Percentiles rank a stretch among this genome's conserved stretches.
phyloP scores from a whole-genome alignment of 257 asterid genomes.

The Solanum boliviense region DNA sequence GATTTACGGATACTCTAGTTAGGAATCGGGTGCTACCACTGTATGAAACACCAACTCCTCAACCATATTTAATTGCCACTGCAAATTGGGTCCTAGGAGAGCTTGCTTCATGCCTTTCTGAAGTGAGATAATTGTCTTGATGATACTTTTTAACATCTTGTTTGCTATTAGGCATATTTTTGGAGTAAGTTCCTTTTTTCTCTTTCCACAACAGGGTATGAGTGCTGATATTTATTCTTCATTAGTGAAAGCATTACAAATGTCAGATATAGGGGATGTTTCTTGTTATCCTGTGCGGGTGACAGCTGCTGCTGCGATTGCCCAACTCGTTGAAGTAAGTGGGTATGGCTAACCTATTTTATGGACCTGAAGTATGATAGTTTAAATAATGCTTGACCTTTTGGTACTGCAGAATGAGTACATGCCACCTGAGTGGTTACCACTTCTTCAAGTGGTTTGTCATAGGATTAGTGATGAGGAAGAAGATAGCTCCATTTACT shows the following conservation, averaged over 20 bases:
- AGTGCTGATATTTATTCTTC: conserved; percentile 22
- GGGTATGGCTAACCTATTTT: not conserved
- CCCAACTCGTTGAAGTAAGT: conserved; percentile 33
- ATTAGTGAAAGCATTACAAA: conserved; percentile 22
- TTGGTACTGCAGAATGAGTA: conserved; percentile 24
- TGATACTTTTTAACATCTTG: not conserved
- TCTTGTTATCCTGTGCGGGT: conserved; percentile 32
- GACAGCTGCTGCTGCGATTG: conserved; percentile 35
- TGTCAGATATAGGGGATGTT: conserved; percentile 14
- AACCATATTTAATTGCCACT: conserved; percentile 31
- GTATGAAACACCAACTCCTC: conserved; percentile 13
- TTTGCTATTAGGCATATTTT: not conserved
- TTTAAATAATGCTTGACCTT: not conserved
- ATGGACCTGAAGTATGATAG: not conserved
- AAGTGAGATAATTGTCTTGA: conserved; percentile 12
- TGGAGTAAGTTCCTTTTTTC: not conserved
- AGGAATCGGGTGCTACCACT: conserved; percentile 30
- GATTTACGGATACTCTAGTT: conserved; percentile 20
- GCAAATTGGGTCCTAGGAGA: conserved; percentile 39
- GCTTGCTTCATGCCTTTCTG: conserved; percentile 32
- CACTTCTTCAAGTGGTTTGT: conserved; percentile 24
- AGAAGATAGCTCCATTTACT: conserved; percentile 19
- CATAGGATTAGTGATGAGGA: conserved; percentile 19
- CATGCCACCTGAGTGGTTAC: conserved; percentile 35
- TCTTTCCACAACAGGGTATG: conserved; percentile 19